Evolutionary conservation across 352 stramenopile genomes (phyloP).

Genomic region (Nothophytophthora sp.): DNA sequence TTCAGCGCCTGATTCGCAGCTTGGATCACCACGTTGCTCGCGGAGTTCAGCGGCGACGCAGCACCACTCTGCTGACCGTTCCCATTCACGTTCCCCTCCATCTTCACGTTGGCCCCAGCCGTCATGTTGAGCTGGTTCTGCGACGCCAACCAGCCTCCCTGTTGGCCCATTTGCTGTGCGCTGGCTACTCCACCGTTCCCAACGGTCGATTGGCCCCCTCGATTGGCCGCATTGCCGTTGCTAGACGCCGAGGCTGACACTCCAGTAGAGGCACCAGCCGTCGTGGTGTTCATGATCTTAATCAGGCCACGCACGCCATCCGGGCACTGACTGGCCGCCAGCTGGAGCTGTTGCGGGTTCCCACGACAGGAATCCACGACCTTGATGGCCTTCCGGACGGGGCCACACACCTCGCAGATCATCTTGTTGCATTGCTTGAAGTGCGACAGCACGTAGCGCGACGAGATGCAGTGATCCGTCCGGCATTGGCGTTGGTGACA

Average conservation of each 20-base stretch:
- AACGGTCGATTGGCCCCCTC: constrained; percentile 28
- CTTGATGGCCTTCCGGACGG: constrained; percentile 87
- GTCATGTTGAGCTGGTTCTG: not conserved
- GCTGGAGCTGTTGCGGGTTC: constrained; percentile 73
- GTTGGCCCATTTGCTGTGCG: not conserved
- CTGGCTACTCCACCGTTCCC: constrained; percentile 3
- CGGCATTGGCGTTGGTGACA: constrained; percentile 88
- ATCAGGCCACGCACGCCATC: constrained; percentile 81
- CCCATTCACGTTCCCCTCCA: constrained; percentile 6
- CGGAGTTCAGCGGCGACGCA: not conserved
- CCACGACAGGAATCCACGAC: constrained; percentile 83
- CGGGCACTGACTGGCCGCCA: constrained; percentile 64
- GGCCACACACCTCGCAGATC: constrained; percentile 90
- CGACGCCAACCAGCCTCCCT: not conserved
- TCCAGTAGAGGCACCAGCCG: constrained; percentile 10
- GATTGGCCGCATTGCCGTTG: too few species aligned
- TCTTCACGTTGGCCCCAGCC: constrained; percentile 11
- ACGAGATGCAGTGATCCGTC: constrained; percentile 89
- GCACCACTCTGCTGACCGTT: not conserved
- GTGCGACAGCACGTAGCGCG: constrained; percentile 86
- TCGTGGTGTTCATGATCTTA: constrained; percentile 89
- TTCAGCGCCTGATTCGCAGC: constrained; percentile 1
- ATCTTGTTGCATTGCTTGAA: constrained; percentile 93
- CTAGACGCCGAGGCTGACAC: constrained; percentile 6
- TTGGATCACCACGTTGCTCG: not conserved